These are phyloP conservation scores for Cryptosporidium viatorum DNA, from an alignment of 169 alveolate genomes.

Conservation along the genomic window DNA sequence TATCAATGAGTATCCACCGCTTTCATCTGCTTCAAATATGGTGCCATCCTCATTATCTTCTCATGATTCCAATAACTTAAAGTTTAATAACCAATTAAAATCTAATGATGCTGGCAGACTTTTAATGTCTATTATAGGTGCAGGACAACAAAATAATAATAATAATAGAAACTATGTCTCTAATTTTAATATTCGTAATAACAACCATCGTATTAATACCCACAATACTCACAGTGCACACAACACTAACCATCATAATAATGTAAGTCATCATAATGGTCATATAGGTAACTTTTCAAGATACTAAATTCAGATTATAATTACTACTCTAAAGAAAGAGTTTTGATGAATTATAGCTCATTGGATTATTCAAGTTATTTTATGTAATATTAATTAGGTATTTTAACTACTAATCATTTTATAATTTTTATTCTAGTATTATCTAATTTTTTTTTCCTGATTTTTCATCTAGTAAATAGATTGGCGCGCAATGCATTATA, in stretches of 20 bases:
- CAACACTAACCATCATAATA: slow-evolving; percentile 7
- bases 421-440: no score
- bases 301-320: not conserved
- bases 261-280: slow-evolving; percentile 12
- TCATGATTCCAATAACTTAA: not conserved
- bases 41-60: not conserved
- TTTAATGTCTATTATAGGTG: slow-evolving; percentile 68
- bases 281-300: slow-evolving; percentile 12
- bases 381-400: not conserved
- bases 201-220: not conserved
- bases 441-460: no score
- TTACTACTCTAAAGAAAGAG: not conserved
- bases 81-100: slow-evolving; percentile 23
- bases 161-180: slow-evolving; percentile 12
- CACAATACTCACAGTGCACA: slow-evolving; percentile 1
- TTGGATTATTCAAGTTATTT: no score
- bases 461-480: no score
- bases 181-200: slow-evolving; percentile 3
- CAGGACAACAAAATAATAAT: slow-evolving; percentile 41
- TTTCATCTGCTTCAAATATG: slow-evolving; percentile 59
- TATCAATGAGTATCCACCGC: slow-evolving; percentile 63
- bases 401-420: no score
- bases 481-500: not conserved
- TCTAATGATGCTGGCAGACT: slow-evolving; percentile 73
- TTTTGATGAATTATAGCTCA: no score